phyloP scores from a whole-genome alignment of 2,329 filamentous ascomycete genomes.

The Nothophoma quercina region DNA sequence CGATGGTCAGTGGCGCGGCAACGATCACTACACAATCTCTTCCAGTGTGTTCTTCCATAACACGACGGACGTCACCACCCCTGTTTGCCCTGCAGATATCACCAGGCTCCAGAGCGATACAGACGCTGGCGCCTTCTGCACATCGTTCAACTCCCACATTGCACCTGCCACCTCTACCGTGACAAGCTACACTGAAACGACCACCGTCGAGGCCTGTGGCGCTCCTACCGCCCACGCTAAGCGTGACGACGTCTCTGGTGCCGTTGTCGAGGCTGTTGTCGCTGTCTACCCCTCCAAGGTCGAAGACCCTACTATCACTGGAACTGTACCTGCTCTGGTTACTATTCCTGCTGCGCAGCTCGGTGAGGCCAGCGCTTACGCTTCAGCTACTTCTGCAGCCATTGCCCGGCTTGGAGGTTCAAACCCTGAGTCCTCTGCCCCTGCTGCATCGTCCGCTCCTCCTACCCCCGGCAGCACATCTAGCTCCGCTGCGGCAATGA shows the following conservation, averaged over 20 bases:
- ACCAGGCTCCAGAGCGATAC: not conserved
- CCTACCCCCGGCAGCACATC: too few relatives aligned
- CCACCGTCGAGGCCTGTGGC: not conserved
- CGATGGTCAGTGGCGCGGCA: not conserved
- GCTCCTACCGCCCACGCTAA: not conserved
- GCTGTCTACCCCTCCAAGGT: not conserved
- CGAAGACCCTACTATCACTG: not conserved
- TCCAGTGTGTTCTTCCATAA: slow-evolving; percentile 7
- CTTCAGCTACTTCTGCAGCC: not conserved
- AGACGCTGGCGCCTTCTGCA: not conserved
- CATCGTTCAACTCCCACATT: not conserved
- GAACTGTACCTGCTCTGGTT: not conserved
- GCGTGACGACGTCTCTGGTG: not conserved
- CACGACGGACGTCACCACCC: not conserved
- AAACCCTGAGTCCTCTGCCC: not conserved
- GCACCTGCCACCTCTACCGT: not conserved
- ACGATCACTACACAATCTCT: slow-evolving; percentile 8
- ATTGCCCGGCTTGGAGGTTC: not conserved
- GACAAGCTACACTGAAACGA: not conserved
- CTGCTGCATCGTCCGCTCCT: not conserved
- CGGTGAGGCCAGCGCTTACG: not conserved
- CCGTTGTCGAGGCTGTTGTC: not conserved
- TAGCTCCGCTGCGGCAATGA: too few relatives aligned
- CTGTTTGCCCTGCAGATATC: slow-evolving; percentile 6
- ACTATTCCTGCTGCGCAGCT: too few relatives aligned